Evolutionary conservation across 1,139 yeast species (phyloP), one percentile per base, ranked within the genome.

Genomic region (Kodamaea arcana): DNA sequence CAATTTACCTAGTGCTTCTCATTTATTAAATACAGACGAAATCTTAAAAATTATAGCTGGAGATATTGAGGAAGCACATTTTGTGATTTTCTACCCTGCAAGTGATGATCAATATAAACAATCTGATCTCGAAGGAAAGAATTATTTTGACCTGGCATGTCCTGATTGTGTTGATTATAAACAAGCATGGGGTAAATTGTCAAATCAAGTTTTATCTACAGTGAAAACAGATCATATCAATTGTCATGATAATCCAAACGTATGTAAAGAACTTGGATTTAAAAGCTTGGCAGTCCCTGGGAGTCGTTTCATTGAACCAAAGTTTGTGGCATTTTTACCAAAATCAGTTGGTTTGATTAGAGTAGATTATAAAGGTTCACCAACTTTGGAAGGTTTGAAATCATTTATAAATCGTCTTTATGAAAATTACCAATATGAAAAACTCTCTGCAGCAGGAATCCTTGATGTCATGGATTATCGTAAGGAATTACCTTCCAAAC

Each of bases 61-160:
- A 0, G 61, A 68, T 14, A 58, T 53, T 3, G 52, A 58, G 3
- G 56, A 57, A 16, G 84, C 88, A 1, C 56, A 62, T 32, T 60
- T 83, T 43, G 69, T 83, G 4, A 71, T 83, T 15, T 78, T 83
- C 42, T 82, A 82, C 74, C 86, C 88, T 1, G 62, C 80, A 2
- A 56, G 67, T 2, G 61, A 66, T 31, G 51, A 69, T 23, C 65
- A 70, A 34, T 62, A 71, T 52, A 51, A 54, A 24, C 59, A 59
- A 4, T 60, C 71, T 15, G 70, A 69, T 27, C 44, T 46, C 2
- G 53, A 60, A n/a, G 54, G 60, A n/a, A 61, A 64, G 33, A 50
- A 52, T 35, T 45, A 49, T 10, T 78, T 75, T 37, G 37, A 44
- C 25, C 48, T 52, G 6, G 43, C 52, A 11, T 78, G 83, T 47